Percentiles rank a stretch among this genome's conserved stretches.
These are phyloP conservation scores for Euphorbia corollata DNA, from an alignment of 441 rosid species.

Conservation along the genomic window DNA sequence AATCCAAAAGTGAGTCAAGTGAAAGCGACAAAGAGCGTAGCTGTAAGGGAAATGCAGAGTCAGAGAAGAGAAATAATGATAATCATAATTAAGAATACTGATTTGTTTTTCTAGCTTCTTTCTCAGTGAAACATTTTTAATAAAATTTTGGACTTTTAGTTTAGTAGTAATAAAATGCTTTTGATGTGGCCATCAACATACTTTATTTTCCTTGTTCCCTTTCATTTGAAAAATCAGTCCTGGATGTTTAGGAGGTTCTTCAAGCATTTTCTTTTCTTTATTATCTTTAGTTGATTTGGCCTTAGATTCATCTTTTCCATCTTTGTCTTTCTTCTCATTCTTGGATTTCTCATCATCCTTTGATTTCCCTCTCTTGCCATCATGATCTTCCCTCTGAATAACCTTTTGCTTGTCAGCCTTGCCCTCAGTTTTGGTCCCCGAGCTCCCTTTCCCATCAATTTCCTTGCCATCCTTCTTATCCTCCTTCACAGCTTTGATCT, in stretches of 20 bases:
- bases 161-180: neutral
- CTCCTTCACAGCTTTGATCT: conserved; percentile 33
- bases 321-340: conserved; percentile 47
- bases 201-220: conserved; percentile 60
- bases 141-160: neutral
- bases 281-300: conserved; percentile 42
- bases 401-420: conserved; percentile 37
- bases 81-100: neutral
- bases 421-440: conserved; percentile 24
- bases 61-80: neutral
- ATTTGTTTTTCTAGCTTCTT: neutral
- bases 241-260: conserved; percentile 75
- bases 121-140: conserved; percentile 1
- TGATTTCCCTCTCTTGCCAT: conserved; percentile 35
- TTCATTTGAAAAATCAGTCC: conserved; percentile 70
- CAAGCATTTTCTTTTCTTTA: conserved; percentile 65
- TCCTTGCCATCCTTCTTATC: conserved; percentile 26
- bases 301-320: conserved; percentile 40
- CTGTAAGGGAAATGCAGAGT: conserved; percentile 30
- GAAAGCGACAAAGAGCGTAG: conserved; percentile 73
- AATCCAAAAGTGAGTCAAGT: conserved; percentile 86
- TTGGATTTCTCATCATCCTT: conserved; percentile 36
- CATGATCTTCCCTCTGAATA: conserved; percentile 31
- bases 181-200: conserved; percentile 27
- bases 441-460: conserved; percentile 25